phyloP scores from a whole-genome alignment of 306 rosid species.

The Casuarina cunninghamiana region DNA sequence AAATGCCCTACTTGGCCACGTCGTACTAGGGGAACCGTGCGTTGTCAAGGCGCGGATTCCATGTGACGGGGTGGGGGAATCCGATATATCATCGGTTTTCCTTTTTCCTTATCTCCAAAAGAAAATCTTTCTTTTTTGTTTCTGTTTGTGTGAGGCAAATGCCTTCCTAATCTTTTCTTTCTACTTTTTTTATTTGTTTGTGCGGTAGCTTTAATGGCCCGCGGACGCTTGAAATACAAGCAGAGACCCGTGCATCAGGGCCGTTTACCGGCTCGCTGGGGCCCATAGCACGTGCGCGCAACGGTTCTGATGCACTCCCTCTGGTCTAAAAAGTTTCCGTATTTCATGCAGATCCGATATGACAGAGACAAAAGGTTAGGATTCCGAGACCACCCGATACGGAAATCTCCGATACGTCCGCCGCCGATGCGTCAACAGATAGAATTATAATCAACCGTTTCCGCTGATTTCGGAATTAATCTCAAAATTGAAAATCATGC shows the following conservation, averaged over 20 bases:
- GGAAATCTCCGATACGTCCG: not conserved
- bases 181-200: too few relatives aligned
- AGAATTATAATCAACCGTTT: not conserved
- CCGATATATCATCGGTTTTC: not conserved
- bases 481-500: not conserved
- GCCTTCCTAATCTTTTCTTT: not conserved
- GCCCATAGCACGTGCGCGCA: slow-evolving; percentile 1
- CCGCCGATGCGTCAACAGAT: not conserved
- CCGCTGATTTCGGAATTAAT: not conserved
- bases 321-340: not conserved
- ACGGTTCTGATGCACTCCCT: slow-evolving; percentile 5
- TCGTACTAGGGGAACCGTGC: slow-evolving; percentile 30
- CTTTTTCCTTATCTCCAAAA: not conserved
- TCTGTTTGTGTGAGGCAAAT: not conserved
- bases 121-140: not conserved
- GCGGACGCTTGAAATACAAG: too few relatives aligned
- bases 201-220: too few relatives aligned
- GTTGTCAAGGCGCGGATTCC: slow-evolving; percentile 42
- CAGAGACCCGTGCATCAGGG: slow-evolving; percentile 1
- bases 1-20: slow-evolving; percentile 22
- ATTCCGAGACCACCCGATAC: not conserved
- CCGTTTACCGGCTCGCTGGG: not conserved
- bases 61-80: slow-evolving; percentile 30
- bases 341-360: slow-evolving; percentile 7
- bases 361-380: not conserved